phyloP scores from a whole-genome alignment of 2,329 filamentous ascomycete genomes.

The Cladorrhinum sp. region DNA sequence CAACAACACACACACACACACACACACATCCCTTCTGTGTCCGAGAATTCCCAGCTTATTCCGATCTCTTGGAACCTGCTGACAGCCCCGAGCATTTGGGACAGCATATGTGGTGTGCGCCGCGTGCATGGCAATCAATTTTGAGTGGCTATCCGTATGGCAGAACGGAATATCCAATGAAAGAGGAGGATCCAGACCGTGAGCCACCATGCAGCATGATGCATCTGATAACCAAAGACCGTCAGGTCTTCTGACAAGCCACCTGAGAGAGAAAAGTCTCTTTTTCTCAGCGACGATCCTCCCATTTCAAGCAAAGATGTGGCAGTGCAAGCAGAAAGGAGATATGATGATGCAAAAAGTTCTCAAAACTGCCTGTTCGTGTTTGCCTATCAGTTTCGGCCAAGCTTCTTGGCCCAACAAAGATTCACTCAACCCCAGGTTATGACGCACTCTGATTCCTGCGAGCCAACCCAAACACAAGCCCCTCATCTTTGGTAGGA shows the following conservation, averaged over 20 bases:
- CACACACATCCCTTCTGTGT: not conserved
- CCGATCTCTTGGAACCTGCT: not conserved
- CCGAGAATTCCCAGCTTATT: not conserved
- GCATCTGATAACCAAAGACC: not conserved
- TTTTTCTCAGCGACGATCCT: too few relatives aligned
- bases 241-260: not conserved
- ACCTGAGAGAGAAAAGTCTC: not conserved
- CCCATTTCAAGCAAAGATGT: not conserved
- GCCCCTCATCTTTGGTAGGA: not conserved
- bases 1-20: too few relatives aligned
- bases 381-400: constrained; percentile 3
- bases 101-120: too few relatives aligned
- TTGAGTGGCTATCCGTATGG: not conserved
- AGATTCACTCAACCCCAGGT: not conserved
- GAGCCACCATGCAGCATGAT: not conserved
- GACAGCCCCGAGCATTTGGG: not conserved
- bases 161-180: not conserved
- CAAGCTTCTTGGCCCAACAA: constrained; percentile 6
- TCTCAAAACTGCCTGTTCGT: not conserved
- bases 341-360: not conserved
- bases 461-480: not conserved
- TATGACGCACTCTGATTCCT: not conserved
- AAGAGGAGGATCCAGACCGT: not conserved
- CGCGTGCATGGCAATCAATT: not conserved
- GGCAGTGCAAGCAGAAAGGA: not conserved